Conservation (phyloP, 164 flowering plant genomes). For the Vitis cinerea region DNA sequence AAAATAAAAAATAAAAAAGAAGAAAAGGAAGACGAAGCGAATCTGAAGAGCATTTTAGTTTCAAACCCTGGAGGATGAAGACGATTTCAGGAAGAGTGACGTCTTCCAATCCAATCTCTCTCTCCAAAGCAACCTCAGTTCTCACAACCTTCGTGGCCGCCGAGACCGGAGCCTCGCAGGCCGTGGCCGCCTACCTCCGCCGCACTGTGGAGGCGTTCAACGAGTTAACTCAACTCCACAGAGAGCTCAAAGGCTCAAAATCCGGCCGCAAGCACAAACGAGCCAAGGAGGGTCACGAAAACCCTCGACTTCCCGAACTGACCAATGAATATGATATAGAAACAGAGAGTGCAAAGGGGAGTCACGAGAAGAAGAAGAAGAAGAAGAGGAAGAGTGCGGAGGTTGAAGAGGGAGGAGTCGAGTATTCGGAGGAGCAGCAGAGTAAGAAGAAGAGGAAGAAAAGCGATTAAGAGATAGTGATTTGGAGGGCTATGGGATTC, state of each 20-base stretch:
- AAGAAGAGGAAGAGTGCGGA: not conserved
- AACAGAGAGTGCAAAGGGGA: not conserved
- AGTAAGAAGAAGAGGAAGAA: not conserved
- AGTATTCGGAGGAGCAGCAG: not conserved
- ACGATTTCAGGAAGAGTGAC: conserved; percentile 15
- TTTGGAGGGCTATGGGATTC: no score
- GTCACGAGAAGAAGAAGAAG: not conserved
- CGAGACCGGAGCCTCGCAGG: conserved; percentile 25
- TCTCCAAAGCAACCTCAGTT: conserved; percentile 24
- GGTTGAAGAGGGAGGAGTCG: not conserved
- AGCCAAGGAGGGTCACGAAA: no score
- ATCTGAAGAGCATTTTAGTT: no score
- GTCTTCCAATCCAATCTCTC: conserved; percentile 30
- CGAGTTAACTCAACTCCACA: conserved; percentile 29
- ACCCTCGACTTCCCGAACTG: no score
- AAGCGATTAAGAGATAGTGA: not conserved
- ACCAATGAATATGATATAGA: no score
- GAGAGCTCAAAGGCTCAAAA: conserved; percentile 9
- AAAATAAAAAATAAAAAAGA: no score
- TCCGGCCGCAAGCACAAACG: not conserved
- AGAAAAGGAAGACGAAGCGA: no score
- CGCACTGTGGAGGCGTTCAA: conserved; percentile 28
- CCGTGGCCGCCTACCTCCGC: conserved; percentile 20
- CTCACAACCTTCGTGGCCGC: conserved; percentile 23
- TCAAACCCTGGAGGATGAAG: conserved; percentile 13